Evolutionary conservation across 108 stramenopile species (phyloP), one percentile per base, ranked within the genome.

Genomic region (Parmales sp.): DNA sequence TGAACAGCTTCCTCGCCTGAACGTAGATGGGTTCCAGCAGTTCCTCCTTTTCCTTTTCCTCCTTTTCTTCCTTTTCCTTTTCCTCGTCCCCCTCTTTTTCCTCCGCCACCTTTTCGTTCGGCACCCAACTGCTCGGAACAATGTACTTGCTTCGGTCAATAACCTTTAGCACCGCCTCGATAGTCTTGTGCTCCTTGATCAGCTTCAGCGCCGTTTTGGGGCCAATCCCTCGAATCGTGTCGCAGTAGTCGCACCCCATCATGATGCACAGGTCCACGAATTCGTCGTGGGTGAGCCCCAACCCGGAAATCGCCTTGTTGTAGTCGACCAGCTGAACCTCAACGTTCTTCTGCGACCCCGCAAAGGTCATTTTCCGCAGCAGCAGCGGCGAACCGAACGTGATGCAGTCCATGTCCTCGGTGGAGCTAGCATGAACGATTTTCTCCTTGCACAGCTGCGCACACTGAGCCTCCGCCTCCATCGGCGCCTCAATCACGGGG

Each of bases 321-420:
- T 96, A 93, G 67, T 86, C 76, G 66, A 99, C 90, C 48, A 88
- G 83, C 66, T 95, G 87, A 0, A 93, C 75, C 28, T 80, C 82
- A 8, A 73, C 37, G 38, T 90, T 86, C 44, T 67, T 68, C 13
- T 76, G 77, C 22, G 26, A 29, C 65, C 82, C 86, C 45, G 92
- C 87, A 83, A 93, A 93, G 18, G 89, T 93, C 87, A 90, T 86
- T 76, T 93, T 95, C 4, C 95, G 79, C 0, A 99, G 65, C 36
- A 93, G 74, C 16, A 94, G 74, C 16, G 98, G 96, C 0, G 95
- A 89, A 0, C 73, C 74, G 76, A 99, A 99, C 20, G 95, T 96
- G 73, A 99, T 77, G 19, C 95, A 93, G 72, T 99, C 98, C 96
- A 97, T 97, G 81, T 99, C 99, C 76, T 99, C 99, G 5, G 99